Percentiles rank a stretch among this genome's conserved stretches.
phyloP scores from a whole-genome alignment of 2,329 filamentous ascomycete species.

The Cercospora sesami region DNA sequence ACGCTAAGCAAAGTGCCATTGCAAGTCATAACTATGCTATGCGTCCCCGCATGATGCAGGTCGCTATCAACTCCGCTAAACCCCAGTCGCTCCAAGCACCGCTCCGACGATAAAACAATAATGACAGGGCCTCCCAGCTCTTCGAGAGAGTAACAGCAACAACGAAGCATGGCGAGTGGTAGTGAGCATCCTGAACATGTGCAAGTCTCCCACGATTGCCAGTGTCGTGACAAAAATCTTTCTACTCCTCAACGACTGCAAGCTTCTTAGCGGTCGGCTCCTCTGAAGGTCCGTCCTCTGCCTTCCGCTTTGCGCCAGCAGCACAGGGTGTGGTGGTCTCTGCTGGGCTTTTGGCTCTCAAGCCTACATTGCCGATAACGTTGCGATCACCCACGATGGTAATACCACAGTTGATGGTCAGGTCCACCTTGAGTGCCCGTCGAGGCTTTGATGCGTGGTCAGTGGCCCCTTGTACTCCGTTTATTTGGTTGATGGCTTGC shows the following conservation, averaged over 20 bases:
- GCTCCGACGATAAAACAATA: background rate
- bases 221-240: background rate
- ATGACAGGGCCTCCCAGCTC: background rate
- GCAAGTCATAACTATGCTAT: background rate
- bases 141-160: background rate
- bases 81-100: background rate
- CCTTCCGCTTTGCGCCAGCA: slow-evolving; percentile 36
- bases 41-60: background rate
- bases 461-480: slow-evolving; percentile 37
- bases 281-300: slow-evolving; percentile 25
- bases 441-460: slow-evolving; percentile 46
- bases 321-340: background rate
- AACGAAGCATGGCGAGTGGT: background rate
- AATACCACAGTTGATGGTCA: slow-evolving; percentile 43
- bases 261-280: slow-evolving; percentile 28
- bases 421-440: slow-evolving; percentile 49
- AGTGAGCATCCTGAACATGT: background rate
- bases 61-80: background rate
- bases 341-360: slow-evolving; percentile 31
- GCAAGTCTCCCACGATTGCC: background rate
- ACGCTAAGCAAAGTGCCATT: background rate
- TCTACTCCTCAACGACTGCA: slow-evolving; percentile 11
- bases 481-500: slow-evolving; percentile 46
- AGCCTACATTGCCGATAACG: slow-evolving; percentile 34
- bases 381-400: slow-evolving; percentile 37